These are phyloP conservation scores for Nicotiana tomentosiformis DNA, from an alignment of 257 asterid genomes.

Conservation along the genomic window DNA sequence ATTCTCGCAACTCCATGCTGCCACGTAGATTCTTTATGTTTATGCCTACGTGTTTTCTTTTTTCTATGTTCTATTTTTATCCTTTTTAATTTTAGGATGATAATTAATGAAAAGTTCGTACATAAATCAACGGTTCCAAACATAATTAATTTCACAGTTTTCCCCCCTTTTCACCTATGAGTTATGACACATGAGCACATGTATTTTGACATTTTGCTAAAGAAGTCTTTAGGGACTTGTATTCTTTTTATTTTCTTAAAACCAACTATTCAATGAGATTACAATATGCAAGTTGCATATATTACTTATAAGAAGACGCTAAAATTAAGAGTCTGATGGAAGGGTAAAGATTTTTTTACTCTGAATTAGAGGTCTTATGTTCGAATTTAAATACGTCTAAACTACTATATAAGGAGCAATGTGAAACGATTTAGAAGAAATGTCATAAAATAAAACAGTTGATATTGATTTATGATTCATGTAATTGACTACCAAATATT, in stretches of 20 bases:
- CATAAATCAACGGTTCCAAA: not conserved
- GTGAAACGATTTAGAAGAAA: too few relatives aligned
- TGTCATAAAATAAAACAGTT: too few relatives aligned
- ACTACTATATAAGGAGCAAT: too few relatives aligned
- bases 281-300: not conserved
- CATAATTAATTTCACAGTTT: not conserved
- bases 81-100: not conserved
- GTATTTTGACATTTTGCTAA: not conserved
- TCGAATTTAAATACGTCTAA: not conserved
- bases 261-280: not conserved
- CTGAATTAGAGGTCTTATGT: not conserved
- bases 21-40: not conserved
- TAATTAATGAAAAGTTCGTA: not conserved
- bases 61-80: not conserved
- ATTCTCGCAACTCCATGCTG: not conserved
- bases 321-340: not conserved
- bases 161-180: not conserved
- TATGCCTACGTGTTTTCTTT: not conserved
- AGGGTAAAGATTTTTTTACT: not conserved
- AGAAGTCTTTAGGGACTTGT: not conserved
- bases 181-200: not conserved
- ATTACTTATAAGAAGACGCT: not conserved
- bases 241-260: not conserved
- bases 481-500: too few relatives aligned
- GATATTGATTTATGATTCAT: too few relatives aligned